phyloP scores from a whole-genome alignment of 2,329 filamentous ascomycete species.

The Alternaria dauci region DNA sequence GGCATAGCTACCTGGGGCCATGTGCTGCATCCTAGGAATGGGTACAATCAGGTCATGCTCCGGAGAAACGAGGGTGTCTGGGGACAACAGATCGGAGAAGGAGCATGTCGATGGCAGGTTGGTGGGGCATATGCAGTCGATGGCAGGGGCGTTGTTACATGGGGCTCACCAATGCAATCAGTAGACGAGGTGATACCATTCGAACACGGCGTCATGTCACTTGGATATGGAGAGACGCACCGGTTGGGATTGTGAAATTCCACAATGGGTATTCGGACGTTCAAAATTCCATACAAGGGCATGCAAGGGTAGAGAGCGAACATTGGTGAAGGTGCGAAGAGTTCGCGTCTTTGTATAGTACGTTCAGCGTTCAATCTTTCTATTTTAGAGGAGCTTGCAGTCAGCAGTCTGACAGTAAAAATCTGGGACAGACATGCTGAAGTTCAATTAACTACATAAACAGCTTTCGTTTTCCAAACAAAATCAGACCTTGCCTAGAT shows the following conservation, averaged over 20 bases:
- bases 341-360: neutral
- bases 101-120: constrained; percentile 48
- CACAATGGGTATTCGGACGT: neutral
- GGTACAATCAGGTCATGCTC: constrained; percentile 47
- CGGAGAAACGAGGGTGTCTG: constrained; percentile 48
- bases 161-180: constrained; percentile 48
- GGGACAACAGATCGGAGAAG: constrained; percentile 47
- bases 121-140: constrained; percentile 47
- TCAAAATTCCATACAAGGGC: neutral
- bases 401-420: neutral
- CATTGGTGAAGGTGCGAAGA: neutral
- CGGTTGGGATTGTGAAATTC: neutral
- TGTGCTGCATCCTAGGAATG: constrained; percentile 46
- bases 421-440: neutral
- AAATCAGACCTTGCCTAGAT: neutral
- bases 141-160: constrained; percentile 43
- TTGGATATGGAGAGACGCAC: constrained; percentile 29
- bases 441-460: neutral
- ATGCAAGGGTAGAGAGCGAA: neutral
- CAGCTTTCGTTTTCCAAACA: neutral
- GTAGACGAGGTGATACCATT: constrained; percentile 44
- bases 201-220: constrained; percentile 43
- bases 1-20: constrained; percentile 54
- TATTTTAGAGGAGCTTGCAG: neutral
- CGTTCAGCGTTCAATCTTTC: neutral